phyloP scores from a whole-genome alignment of 441 rosid genomes.

The Gossypium trilobum region DNA sequence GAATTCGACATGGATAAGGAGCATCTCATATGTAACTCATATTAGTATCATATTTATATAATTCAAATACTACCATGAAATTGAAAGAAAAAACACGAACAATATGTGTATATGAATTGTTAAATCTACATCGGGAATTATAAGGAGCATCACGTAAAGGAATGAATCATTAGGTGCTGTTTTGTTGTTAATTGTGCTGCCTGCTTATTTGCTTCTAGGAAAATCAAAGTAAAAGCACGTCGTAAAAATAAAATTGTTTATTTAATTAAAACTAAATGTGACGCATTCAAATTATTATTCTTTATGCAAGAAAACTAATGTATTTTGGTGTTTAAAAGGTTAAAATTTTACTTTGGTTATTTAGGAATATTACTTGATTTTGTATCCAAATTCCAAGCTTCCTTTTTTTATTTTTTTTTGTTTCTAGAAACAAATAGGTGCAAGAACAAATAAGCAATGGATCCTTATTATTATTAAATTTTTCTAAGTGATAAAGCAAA shows the following conservation, averaged over 20 bases:
- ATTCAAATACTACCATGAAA: neutral
- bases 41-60: neutral
- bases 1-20: neutral
- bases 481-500: neutral
- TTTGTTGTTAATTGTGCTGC: neutral
- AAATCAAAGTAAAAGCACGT: neutral
- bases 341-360: neutral
- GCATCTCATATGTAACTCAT: neutral
- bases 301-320: neutral
- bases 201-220: neutral
- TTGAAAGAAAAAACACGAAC: neutral
- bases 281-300: neutral
- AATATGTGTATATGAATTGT: neutral
- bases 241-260: neutral
- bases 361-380: neutral
- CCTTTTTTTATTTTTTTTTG: neutral
- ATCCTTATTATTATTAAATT: neutral
- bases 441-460: neutral
- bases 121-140: neutral
- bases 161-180: neutral
- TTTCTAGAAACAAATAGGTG: neutral
- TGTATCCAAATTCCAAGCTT: neutral
- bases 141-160: neutral
- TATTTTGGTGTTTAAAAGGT: neutral
- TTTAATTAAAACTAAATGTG: neutral